Evolutionary conservation across 192 early-diverging fungal genomes (phyloP), one percentile per base, ranked within the genome.

Genomic region (Pilobolus umbonatus): DNA sequence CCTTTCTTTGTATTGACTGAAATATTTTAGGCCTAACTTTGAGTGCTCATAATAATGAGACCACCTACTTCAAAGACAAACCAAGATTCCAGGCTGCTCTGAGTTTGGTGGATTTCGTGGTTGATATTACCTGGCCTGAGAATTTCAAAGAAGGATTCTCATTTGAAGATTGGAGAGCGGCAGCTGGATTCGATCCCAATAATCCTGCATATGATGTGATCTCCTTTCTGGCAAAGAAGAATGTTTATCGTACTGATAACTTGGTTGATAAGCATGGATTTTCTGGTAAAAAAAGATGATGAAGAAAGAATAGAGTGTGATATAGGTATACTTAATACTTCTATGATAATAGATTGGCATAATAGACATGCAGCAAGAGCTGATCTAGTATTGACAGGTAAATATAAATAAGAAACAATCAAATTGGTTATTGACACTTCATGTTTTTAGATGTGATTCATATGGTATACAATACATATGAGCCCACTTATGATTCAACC

Each of bases 391-490:
- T 24, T 54, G 31, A 32, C 52, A 24, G 52, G 52, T 55, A 55
- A 15, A 15, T 46, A 14, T 4, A 28, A 28, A 49, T 25, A 28
- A n/a, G 25, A 5, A n/a, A n/a, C n/a, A n/a, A n/a, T n/a, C n/a
- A n/a, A n/a, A n/a, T n/a, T n/a, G 30, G 9, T 19, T 5, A 0
- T 9, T 55, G 3, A 11, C 3, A 12, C 14, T 28, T 49, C 14
- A 22, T 25, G 11, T 5, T 26, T 54, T 35, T 19, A 57, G 55
- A 57, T 46, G 42, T 57, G 4, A 57, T 45, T 17, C 55, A 56
- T 44, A 57, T 57, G 55, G 55, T 46, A 15, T 34, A 57, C n/a
- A 42, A 42, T 32, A 57, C 55, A 6, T 57, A 57, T 5, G 40
- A 57, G 32, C 28, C 38, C 24, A 21, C 19, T 1, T 57, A 57